Percentiles rank a stretch among this genome's conserved stretches.
Evolutionary conservation across 257 asterid genomes (phyloP).

Genomic region (Gentiana dahurica): DNA sequence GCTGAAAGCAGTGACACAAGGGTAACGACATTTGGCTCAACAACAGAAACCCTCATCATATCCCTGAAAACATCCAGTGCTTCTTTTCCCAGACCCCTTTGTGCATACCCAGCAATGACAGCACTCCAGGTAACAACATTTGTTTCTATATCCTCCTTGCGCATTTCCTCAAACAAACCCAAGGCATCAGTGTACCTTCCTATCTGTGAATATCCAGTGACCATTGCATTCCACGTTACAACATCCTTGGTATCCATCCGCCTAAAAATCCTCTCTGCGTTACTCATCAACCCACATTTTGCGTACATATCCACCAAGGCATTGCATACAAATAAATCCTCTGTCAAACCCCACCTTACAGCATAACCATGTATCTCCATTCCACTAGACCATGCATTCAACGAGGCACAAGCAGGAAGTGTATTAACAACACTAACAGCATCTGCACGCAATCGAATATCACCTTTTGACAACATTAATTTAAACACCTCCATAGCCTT

Average conservation of each 20-base stretch:
- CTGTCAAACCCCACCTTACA: slow-evolving; percentile 39
- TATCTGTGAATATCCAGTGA: slow-evolving; percentile 71
- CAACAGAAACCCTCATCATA: slow-evolving; percentile 56
- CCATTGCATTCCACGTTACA: slow-evolving; percentile 84
- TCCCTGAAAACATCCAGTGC: slow-evolving; percentile 62
- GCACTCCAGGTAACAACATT: slow-evolving; percentile 94
- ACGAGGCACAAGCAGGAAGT: slow-evolving; percentile 63
- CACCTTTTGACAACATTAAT: slow-evolving; percentile 33
- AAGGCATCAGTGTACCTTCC: slow-evolving; percentile 61
- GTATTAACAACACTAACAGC: slow-evolving; percentile 75
- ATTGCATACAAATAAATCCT: slow-evolving; percentile 67
- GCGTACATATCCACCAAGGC: slow-evolving; percentile 83
- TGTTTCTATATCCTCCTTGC: slow-evolving; percentile 37
- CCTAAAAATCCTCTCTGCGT: slow-evolving; percentile 57
- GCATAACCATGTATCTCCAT: slow-evolving; percentile 63
- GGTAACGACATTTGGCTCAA: slow-evolving; percentile 68
- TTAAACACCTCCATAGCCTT: slow-evolving; percentile 41
- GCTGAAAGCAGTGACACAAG: slow-evolving; percentile 73
- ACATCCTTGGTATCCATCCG: slow-evolving; percentile 72
- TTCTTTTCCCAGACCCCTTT: slow-evolving; percentile 73
- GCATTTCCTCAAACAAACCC: slow-evolving; percentile 58
- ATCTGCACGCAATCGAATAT: slow-evolving; percentile 36
- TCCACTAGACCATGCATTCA: slow-evolving; percentile 38
- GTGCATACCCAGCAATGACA: slow-evolving; percentile 81
- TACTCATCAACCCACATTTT: slow-evolving; percentile 56